Conservation (phyloP, 306 rosid species). For the Glycyrrhiza uralensis region DNA sequence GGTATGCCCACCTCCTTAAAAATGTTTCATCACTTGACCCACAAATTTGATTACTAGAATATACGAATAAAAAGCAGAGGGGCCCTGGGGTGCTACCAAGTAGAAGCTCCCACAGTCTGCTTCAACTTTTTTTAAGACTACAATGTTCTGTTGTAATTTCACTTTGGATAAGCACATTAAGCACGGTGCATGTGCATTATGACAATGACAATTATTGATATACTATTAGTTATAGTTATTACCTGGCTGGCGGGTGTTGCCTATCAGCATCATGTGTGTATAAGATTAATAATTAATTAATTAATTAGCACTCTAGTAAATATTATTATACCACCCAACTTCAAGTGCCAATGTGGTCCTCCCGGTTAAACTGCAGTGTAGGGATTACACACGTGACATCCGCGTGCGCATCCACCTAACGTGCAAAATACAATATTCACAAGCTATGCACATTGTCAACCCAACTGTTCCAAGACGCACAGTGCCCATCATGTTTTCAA, state of each 20-base stretch:
- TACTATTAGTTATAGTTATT: not conserved
- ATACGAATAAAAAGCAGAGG: not conserved
- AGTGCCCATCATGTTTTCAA: slow-evolving; percentile 34
- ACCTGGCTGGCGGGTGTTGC: not conserved
- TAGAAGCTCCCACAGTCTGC: not conserved
- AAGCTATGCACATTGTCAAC: slow-evolving; percentile 34
- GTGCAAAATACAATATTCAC: slow-evolving; percentile 27
- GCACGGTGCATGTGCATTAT: slow-evolving; percentile 19
- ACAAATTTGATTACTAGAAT: not conserved
- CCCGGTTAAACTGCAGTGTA: not conserved
- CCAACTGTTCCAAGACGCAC: slow-evolving; percentile 29
- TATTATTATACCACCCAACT: not conserved
- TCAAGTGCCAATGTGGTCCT: slow-evolving; percentile 38
- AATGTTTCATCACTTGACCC: not conserved
- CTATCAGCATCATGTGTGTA: slow-evolving; percentile 18
- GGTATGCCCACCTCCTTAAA: not conserved
- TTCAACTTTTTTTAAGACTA: not conserved
- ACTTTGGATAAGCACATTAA: not conserved
- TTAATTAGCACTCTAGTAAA: not conserved
- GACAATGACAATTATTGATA: not conserved
- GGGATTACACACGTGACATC: slow-evolving; percentile 38
- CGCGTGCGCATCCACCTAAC: slow-evolving; percentile 37
- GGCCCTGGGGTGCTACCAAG: not conserved
- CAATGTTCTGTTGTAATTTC: not conserved
- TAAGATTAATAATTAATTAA: too few relatives aligned